phyloP scores from a whole-genome alignment of 768 basidiomycete species.

The Boletus patriciae region DNA sequence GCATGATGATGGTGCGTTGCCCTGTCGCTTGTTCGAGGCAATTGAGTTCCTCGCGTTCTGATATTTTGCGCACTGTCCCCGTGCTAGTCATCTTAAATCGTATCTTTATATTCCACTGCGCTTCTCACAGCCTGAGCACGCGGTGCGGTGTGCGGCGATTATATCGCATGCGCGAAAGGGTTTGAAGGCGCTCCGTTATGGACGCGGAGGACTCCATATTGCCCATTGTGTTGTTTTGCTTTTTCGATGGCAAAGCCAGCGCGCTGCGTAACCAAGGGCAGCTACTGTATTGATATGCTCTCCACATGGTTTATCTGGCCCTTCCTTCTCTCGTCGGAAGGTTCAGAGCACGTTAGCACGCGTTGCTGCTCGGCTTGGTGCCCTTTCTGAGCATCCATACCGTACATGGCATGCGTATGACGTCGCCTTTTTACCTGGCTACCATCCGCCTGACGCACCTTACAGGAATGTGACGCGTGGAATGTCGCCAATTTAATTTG shows the following conservation, averaged over 20 bases:
- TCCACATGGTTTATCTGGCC: neutral
- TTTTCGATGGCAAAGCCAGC: neutral
- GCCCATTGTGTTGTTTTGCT: neutral
- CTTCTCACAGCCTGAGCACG: neutral
- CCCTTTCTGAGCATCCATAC: neutral
- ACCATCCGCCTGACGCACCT: neutral
- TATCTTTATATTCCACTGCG: neutral
- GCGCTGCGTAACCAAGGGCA: neutral
- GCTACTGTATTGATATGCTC: neutral
- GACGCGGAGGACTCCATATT: neutral
- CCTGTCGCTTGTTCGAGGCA: neutral
- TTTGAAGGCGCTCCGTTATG: neutral
- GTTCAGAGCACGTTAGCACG: neutral
- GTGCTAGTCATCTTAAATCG: neutral
- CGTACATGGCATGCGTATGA: neutral
- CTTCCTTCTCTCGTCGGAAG: neutral
- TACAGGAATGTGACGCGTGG: neutral
- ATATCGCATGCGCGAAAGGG: neutral
- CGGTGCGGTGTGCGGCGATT: neutral
- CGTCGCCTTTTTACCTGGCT: neutral
- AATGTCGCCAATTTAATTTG: neutral
- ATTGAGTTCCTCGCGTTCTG: neutral
- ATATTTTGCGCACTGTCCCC: neutral
- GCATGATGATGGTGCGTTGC: neutral
- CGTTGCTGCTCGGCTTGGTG: neutral